Evolutionary conservation across 352 stramenopile species (phyloP), one percentile per base, ranked within the genome.

Genomic region (Stramenopiles sp.): DNA sequence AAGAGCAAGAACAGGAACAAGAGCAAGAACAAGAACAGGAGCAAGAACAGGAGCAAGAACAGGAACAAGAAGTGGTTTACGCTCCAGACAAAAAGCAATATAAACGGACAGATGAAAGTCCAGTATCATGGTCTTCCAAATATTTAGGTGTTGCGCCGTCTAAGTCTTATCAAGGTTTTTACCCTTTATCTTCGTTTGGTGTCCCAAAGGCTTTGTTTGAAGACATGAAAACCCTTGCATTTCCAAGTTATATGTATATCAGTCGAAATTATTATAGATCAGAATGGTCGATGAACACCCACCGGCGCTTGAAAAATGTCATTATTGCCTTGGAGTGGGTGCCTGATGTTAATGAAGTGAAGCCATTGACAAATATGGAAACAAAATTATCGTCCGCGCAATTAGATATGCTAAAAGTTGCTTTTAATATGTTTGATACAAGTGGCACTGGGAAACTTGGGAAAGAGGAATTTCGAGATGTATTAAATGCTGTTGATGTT

Each of bases 31-130:
- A 94, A 82, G 90, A 93, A 74, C 87, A 89, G 78, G 90, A 95
- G 80, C 85, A 90, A 43, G 86, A 90, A 43, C 85, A 93, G 80
- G 87, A 93, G 82, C 85, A 93, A 63, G 88, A 93, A 80, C 86
- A 93, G 43, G 86, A 90, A 79, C 83, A 90, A 74, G 90, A 96
- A 79, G 86, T 87, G 43, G 88, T 89, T 20, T 92, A 92, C 78
- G n/a, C n/a, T n/a, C n/a, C n/a, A n/a, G n/a, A n/a, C n/a, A 92
- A 92, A 80, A 92, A 95, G 83, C 94, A 94, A 80, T 96, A 96
- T 82, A 86, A 85, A 23, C 83, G 92, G 30, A 91, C 95, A 82
- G 91, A 92, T 32, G 92, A 97, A 82, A 88, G 88, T 78, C 90
- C 90, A 31, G 86, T 86, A 33, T 87, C 90, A 6, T 97, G 92